Evolutionary conservation across 768 basidiomycete species (phyloP).

Genomic region (Panellus pusillus): DNA sequence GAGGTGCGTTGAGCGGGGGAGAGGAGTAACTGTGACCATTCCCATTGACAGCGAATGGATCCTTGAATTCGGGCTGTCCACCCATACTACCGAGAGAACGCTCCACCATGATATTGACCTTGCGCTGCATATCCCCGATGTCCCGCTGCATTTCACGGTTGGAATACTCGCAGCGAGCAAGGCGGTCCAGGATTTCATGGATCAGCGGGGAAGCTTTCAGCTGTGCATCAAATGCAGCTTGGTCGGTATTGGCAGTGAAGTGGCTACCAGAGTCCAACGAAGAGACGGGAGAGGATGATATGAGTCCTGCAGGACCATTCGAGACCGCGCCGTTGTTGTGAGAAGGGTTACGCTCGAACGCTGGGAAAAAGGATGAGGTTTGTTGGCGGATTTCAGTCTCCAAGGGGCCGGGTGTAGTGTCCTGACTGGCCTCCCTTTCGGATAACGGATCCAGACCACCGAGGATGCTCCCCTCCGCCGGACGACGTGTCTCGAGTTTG

Average conservation of each 20-base stretch:
- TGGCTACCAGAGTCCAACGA: constrained; percentile 76
- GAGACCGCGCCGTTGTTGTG: constrained; percentile 38
- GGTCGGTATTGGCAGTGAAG: constrained; percentile 49
- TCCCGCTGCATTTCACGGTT: constrained; percentile 74
- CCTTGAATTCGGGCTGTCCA: constrained; percentile 74
- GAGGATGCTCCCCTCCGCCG: constrained; percentile 50
- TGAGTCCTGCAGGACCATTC: constrained; percentile 44
- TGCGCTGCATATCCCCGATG: constrained; percentile 71
- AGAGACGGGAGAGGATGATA: constrained; percentile 75
- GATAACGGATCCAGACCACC: constrained; percentile 53
- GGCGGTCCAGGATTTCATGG: constrained; percentile 73
- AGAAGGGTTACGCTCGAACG: constrained; percentile 11
- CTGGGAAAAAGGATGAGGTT: constrained; percentile 36
- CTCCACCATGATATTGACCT: constrained; percentile 75
- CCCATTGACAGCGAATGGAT: constrained; percentile 64
- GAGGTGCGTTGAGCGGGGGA: constrained; percentile 42
- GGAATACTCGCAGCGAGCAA: constrained; percentile 68
- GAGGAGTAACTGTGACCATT: constrained; percentile 36
- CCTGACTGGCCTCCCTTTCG: constrained; percentile 50
- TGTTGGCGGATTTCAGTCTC: constrained; percentile 25
- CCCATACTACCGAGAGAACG: constrained; percentile 46
- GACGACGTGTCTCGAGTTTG: constrained; percentile 39
- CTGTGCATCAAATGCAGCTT: constrained; percentile 62
- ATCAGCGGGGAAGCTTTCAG: constrained; percentile 76
- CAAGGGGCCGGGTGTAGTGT: constrained; percentile 35